Base-by-base conservation (phyloP, 306 rosid species). In the Sicyos baderoa region DNA sequence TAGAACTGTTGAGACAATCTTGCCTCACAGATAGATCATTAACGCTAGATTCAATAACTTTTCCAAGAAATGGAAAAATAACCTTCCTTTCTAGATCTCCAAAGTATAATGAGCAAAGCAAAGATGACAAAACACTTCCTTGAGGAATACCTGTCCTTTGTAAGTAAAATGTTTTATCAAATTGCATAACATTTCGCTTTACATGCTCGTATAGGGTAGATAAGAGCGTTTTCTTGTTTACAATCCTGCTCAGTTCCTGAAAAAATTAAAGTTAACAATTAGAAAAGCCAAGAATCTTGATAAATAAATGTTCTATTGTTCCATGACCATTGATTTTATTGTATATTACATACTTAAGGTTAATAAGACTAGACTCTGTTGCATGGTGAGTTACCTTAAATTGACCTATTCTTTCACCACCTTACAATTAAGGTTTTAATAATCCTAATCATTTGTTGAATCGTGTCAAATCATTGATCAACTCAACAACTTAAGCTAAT, bases 91-190 rank as follows among this genome's bases (percentile, higher is more conserved):
- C 96, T 80, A 92, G 77, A 77, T 89, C 89, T 52, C 95, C 95
- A 32, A 80, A 83, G 81, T 87, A 83, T 6, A 87, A 80, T 59
- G 91, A 87, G 83, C 96, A 92, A 71, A 92, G 98, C 79, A 92
- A 76, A 69, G 96, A 60, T 3, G 98, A 92, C 68, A 86, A 73
- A 82, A 93, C 63, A 58, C 98, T 94, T 86, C 98, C 96, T 81
- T 89, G 98, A 69, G 95, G 81, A 84, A 93, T 89, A 57, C 98
- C 95, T 44, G 86, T 81, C 63, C 77, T 79, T 88, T 86, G 96
- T 83, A 87, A 61, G 82, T 82, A 92, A 71, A 89, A 86, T 53
- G 79, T 89, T 57, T 85, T 83, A 78, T 85, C 84, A 35, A 92
- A 85, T 61, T 59, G 88, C 79, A 92, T 65, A 42, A 92, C 88